A percentile compares a stretch with the other conserved stretches of the same genome.
These are phyloP conservation scores for Globisporangium middletonii DNA, from an alignment of 352 stramenopile species.

Conservation along the genomic window DNA sequence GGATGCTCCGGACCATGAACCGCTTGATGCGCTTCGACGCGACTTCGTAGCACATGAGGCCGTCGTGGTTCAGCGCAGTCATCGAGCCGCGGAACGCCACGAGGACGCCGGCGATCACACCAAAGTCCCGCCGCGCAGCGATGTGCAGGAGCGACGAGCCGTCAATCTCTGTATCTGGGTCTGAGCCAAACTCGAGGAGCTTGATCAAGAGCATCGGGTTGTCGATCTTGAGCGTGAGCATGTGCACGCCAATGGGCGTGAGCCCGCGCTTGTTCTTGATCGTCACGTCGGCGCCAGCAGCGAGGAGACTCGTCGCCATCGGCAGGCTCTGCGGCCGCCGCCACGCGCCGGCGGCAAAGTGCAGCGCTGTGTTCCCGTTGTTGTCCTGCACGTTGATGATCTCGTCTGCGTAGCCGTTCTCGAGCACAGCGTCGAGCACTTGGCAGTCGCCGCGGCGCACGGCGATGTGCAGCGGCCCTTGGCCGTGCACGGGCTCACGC, in stretches of 20 bases:
- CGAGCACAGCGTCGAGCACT: conserved; percentile 63
- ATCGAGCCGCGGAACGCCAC: conserved; percentile 61
- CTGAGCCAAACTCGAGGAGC: conserved; percentile 54
- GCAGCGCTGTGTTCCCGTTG: conserved; percentile 77
- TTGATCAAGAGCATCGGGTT: conserved; percentile 55
- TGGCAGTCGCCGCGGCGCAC: conserved; percentile 67
- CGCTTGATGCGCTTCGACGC: conserved; percentile 52
- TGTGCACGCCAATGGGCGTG: conserved; percentile 65
- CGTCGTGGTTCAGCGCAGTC: conserved; percentile 50
- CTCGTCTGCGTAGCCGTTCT: conserved; percentile 63
- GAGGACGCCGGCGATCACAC: conserved; percentile 46
- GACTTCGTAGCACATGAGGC: conserved; percentile 80
- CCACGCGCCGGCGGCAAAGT: conserved; percentile 70
- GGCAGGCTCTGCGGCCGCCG: conserved; percentile 32
- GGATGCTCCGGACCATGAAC: conserved; percentile 66
- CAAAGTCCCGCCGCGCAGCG: conserved; percentile 41
- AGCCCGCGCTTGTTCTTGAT: conserved; percentile 58
- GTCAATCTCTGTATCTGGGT: conserved; percentile 60
- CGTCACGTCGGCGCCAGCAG: conserved; percentile 43
- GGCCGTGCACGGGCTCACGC: conserved; percentile 66
- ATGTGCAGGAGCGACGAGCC: conserved; percentile 59
- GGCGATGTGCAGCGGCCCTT: conserved; percentile 73
- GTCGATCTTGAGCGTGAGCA: conserved; percentile 75
- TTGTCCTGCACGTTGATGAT: conserved; percentile 65
- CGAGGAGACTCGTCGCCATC: conserved; percentile 45